Evolutionary conservation across 2,329 filamentous ascomycete genomes (phyloP).

Genomic region (Curvularia hawaiiensis): DNA sequence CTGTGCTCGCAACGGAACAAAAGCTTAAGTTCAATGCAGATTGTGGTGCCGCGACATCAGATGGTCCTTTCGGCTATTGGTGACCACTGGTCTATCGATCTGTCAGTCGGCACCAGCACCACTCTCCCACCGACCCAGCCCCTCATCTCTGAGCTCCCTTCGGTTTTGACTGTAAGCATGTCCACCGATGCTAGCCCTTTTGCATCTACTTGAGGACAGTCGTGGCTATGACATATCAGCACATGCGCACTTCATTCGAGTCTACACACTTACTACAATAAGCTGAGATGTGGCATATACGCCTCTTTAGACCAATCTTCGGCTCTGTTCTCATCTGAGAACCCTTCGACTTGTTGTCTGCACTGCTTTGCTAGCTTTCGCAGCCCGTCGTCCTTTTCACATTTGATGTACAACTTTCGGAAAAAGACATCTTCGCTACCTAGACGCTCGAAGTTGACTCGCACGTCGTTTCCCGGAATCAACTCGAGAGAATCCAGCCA

Average conservation of each 20-base stretch:
- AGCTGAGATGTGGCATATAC: conserved; percentile 49
- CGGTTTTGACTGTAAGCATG: conserved; percentile 32
- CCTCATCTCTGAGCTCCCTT: conserved; percentile 27
- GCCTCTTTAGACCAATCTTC: conserved; percentile 38
- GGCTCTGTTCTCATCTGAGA: conserved; percentile 28
- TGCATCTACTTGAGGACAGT: conserved; percentile 30
- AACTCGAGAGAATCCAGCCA: conserved; percentile 46
- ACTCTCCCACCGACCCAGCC: conserved; percentile 46
- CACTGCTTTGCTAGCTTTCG: conserved; percentile 35
- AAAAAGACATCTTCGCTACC: conserved; percentile 47
- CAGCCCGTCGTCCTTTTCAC: conserved; percentile 37
- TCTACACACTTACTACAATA: conserved; percentile 50
- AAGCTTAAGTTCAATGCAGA: not conserved
- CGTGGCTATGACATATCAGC: conserved; percentile 26
- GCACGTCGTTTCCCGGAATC: conserved; percentile 20
- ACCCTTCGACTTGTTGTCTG: conserved; percentile 35
- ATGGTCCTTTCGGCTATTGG: conserved; percentile 42
- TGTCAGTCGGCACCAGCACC: conserved; percentile 49
- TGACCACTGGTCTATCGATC: conserved; percentile 45
- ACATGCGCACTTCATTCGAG: not conserved
- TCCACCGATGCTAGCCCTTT: conserved; percentile 29
- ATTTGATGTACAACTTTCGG: conserved; percentile 47
- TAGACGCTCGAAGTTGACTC: conserved; percentile 38
- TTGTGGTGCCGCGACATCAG: conserved; percentile 9
- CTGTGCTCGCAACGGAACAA: not conserved